Conservation (phyloP, 2,329 filamentous ascomycete genomes). For the Dendryphion nanum region DNA sequence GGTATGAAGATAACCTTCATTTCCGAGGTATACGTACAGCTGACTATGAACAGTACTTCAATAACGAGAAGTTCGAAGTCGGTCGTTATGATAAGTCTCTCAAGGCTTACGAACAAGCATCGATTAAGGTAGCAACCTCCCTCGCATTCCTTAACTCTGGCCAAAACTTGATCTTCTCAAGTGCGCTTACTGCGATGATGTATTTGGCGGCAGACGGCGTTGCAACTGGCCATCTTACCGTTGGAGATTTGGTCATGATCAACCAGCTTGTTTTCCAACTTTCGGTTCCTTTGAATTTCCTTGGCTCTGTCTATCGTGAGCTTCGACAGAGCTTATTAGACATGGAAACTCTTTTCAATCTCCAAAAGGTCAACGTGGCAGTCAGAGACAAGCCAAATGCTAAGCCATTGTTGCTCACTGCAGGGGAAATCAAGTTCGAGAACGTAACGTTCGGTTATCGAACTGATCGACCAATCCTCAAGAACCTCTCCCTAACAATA, state of each 20-base stretch:
- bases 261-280: constrained; percentile 99
- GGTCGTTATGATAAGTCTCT: constrained; percentile 85
- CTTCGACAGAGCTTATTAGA: constrained; percentile 90
- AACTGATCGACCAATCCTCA: constrained; percentile 80
- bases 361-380: constrained; percentile 92
- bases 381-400: constrained; percentile 77
- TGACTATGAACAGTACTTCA: constrained; percentile 66
- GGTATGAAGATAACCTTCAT: constrained; percentile 19
- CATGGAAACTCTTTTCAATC: constrained; percentile 97
- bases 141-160: constrained; percentile 90
- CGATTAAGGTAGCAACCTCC: constrained; percentile 95
- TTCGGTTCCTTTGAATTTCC: constrained; percentile 92
- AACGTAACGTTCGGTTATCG: constrained; percentile 95
- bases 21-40: background rate
- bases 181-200: constrained; percentile 95
- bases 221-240: constrained; percentile 74
- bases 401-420: constrained; percentile 68
- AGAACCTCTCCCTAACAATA: constrained; percentile 81
- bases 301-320: constrained; percentile 97
- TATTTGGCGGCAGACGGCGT: constrained; percentile 92
- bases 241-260: constrained; percentile 97
- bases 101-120: constrained; percentile 83
- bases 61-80: constrained; percentile 96
- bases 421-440: constrained; percentile 90
- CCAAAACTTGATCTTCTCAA: constrained; percentile 96